phyloP scores from a whole-genome alignment of 495 filamentous ascomycete genomes.

The Patellaria atrata region DNA sequence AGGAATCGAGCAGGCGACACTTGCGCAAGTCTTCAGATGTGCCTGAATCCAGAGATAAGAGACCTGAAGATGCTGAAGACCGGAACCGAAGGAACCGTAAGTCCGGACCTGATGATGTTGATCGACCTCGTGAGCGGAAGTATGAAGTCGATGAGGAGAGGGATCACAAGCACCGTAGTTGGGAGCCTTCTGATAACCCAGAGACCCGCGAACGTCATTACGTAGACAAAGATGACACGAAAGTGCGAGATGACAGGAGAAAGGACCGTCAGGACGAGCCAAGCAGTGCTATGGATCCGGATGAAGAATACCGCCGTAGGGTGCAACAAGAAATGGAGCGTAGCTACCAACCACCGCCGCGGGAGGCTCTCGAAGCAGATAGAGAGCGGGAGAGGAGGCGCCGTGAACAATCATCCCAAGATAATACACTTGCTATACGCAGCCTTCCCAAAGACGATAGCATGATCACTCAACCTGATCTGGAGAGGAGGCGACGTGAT shows the following conservation, averaged over 20 bases:
- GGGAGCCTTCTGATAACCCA: slow-evolving; percentile 7
- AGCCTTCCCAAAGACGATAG: neutral
- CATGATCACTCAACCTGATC: slow-evolving; percentile 1
- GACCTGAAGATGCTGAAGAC: slow-evolving; percentile 2
- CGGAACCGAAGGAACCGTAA: slow-evolving; percentile 6
- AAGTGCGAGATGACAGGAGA: slow-evolving; percentile 17
- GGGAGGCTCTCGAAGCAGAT: slow-evolving; percentile 8
- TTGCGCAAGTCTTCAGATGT: too few species aligned
- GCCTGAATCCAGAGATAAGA: too few species aligned
- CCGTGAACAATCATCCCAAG: slow-evolving; percentile 9
- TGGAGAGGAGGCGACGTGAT: neutral
- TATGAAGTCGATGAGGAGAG: slow-evolving; percentile 14
- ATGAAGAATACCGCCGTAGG: slow-evolving; percentile 29
- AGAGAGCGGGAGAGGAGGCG: slow-evolving; percentile 10
- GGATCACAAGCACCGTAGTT: slow-evolving; percentile 6
- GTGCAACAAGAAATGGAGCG: slow-evolving; percentile 22
- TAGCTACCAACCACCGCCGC: slow-evolving; percentile 3
- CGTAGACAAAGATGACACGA: slow-evolving; percentile 13
- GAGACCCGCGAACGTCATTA: slow-evolving; percentile 18
- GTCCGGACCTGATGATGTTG: slow-evolving; percentile 13
- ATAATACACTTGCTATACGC: neutral
- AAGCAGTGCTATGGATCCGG: slow-evolving; percentile 20
- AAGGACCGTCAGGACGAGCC: slow-evolving; percentile 1
- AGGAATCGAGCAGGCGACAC: too few species aligned
- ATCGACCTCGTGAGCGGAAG: slow-evolving; percentile 7